Evolutionary conservation across 2,329 filamentous ascomycete genomes (phyloP), one percentile per base, ranked within the genome.

Genomic region (Xylaria sp.): DNA sequence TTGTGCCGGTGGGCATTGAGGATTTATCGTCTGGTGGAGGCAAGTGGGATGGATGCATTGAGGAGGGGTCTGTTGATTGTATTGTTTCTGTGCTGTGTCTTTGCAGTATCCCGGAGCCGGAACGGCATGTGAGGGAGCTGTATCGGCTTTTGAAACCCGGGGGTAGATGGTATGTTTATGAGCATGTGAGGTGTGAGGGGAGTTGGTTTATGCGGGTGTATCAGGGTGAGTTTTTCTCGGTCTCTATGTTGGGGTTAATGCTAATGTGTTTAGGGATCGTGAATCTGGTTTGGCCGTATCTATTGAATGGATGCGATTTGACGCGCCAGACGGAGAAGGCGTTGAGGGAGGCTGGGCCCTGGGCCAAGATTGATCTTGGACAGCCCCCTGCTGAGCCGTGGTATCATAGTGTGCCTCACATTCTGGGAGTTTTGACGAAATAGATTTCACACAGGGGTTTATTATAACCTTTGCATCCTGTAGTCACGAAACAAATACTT

Each of bases 21-120:
- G 79, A 82, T 56, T 73, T 88, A 57, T 67, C 56, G 2, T 58
- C 57, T 62, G 68, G 49, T 10, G 30, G 10, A 4, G 67, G 71
- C 2, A 73, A 73, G 30, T 80, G 78, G 76, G 71, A 72, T 6
- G 79, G 78, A 1, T 75, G 74, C 35, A 62, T 87, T 10, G 72
- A 78, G 55, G 75, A 75, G 47, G 83, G 75, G 18, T 81, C 76
- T 54, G 76, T 84, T 16, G 83, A 85, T 65, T 82, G 80, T 70
- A 81, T 88, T 59, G 81, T 88, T 52, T 81, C 82, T 2, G 73
- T 87, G 30, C 74, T 87, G 57, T 86, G 84, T 57, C 75, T 88
- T 37, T 88, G 85, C 75, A 83, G 81, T 65, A 85, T 88, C 54
- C 85, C 85, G 0, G 79, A 84, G 2, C 84, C 83, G 2, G 74